phyloP scores from a whole-genome alignment of 2,329 filamentous ascomycete genomes.

The Bipolaris gigantea region DNA sequence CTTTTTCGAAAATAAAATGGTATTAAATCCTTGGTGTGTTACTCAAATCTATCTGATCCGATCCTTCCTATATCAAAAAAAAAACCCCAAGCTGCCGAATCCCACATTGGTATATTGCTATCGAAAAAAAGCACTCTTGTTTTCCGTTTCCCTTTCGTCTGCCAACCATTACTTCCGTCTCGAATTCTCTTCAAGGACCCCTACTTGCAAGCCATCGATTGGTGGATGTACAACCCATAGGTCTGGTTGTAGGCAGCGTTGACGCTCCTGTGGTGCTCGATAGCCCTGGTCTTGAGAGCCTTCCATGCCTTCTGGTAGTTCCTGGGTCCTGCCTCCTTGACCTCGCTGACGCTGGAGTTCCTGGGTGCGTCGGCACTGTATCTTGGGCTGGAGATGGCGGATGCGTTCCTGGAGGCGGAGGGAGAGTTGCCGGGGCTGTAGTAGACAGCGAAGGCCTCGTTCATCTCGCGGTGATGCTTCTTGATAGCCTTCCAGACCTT shows the following conservation, averaged over 20 bases:
- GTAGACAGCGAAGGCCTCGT: slow-evolving; percentile 32
- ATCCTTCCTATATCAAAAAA: background rate
- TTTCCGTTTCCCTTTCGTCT: background rate
- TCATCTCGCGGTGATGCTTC: slow-evolving; percentile 37
- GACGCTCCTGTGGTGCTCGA: slow-evolving; percentile 36
- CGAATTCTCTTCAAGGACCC: background rate
- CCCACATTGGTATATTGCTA: slow-evolving; percentile 8
- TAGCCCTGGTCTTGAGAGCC: slow-evolving; percentile 32
- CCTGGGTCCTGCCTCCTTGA: slow-evolving; percentile 10
- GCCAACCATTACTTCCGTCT: background rate
- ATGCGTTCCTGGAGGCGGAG: slow-evolving; percentile 15
- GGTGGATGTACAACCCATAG: slow-evolving; percentile 12
- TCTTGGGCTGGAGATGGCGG: slow-evolving; percentile 14
- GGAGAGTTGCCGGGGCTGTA: slow-evolving; percentile 25
- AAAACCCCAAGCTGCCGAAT: background rate
- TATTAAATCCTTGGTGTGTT: background rate
- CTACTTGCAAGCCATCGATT: background rate
- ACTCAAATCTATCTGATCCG: background rate
- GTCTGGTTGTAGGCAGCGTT: slow-evolving; percentile 26
- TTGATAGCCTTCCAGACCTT: slow-evolving; percentile 37
- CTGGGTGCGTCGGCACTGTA: slow-evolving; percentile 18
- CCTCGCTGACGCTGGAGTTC: slow-evolving; percentile 7
- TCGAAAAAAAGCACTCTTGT: slow-evolving; percentile 11
- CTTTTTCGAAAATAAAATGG: background rate
- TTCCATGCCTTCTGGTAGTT: slow-evolving; percentile 32